Conservation (phyloP, 441 rosid genomes). For the Geranium incanum region DNA sequence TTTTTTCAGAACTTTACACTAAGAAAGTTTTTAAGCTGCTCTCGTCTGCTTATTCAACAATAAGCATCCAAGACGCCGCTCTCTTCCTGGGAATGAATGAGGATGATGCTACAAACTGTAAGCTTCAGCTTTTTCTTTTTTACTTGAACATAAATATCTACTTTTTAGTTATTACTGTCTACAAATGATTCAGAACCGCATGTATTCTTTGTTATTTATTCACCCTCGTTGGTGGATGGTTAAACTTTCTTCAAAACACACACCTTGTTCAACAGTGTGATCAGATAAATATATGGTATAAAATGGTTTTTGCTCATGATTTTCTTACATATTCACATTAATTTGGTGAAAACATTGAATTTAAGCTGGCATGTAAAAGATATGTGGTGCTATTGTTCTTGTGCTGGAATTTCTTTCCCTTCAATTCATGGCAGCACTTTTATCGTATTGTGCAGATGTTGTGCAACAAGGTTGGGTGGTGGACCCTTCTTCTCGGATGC, state of each 20-base stretch:
- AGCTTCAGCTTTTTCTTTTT: slow-evolving; percentile 28
- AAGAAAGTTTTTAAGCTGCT: slow-evolving; percentile 72
- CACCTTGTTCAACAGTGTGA: background rate
- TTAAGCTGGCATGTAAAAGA: too few species aligned
- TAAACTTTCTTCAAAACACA: background rate
- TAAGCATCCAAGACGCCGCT: slow-evolving; percentile 60
- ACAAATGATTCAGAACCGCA: slow-evolving; percentile 2
- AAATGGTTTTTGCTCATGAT: too few species aligned
- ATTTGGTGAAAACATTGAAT: too few species aligned
- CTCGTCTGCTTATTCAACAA: slow-evolving; percentile 75
- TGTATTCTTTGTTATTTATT: background rate
- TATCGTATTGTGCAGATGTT: slow-evolving; percentile 43
- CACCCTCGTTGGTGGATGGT: background rate
- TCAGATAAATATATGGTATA: background rate
- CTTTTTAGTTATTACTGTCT: background rate
- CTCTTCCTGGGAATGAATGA: slow-evolving; percentile 80
- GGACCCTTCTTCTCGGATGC: slow-evolving; percentile 58
- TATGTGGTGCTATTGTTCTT: background rate
- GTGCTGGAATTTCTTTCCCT: background rate
- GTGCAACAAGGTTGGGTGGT: slow-evolving; percentile 57
- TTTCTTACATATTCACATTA: too few species aligned
- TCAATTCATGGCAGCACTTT: background rate
- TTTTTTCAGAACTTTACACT: slow-evolving; percentile 62
- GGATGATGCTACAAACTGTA: slow-evolving; percentile 66
- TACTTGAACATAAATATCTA: background rate